A percentile compares a stretch with the other conserved stretches of the same genome.
phyloP scores from a whole-genome alignment of 306 rosid species.

The Vachellia collinsii region DNA sequence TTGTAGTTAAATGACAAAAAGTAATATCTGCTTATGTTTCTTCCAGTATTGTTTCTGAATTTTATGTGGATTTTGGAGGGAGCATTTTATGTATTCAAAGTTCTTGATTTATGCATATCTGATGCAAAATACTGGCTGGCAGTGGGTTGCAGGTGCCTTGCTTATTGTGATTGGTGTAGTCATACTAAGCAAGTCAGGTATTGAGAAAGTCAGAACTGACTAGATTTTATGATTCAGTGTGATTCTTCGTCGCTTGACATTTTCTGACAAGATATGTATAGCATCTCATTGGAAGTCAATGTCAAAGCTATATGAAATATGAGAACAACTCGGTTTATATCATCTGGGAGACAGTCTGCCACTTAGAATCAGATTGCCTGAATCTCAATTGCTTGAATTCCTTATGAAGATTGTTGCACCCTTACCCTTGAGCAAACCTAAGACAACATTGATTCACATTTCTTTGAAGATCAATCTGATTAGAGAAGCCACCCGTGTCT shows the following conservation, averaged over 20 bases:
- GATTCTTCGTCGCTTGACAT: constrained; percentile 8
- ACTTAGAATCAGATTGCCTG: neutral
- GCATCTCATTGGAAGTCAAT: neutral
- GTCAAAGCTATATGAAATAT: neutral
- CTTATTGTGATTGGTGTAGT: constrained; percentile 79
- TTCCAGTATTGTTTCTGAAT: neutral
- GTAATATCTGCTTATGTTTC: constrained; percentile 7
- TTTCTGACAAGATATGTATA: neutral
- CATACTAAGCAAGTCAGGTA: constrained; percentile 52
- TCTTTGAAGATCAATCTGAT: neutral
- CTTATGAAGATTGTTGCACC: neutral
- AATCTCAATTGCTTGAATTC: neutral
- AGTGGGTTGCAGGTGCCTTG: constrained; percentile 93
- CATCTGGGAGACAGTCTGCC: neutral
- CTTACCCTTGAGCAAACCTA: neutral
- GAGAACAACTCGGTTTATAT: neutral
- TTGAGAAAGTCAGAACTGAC: constrained; percentile 53
- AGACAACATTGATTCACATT: neutral
- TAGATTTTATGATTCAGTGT: constrained; percentile 29
- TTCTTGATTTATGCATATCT: constrained; percentile 33
- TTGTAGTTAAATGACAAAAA: neutral
- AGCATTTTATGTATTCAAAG: neutral
- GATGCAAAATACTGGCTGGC: constrained; percentile 31
- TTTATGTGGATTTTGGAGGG: neutral
- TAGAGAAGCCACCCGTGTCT: neutral